Conservation (phyloP, 2,329 filamentous ascomycete genomes). For the Xylaria digitata region DNA sequence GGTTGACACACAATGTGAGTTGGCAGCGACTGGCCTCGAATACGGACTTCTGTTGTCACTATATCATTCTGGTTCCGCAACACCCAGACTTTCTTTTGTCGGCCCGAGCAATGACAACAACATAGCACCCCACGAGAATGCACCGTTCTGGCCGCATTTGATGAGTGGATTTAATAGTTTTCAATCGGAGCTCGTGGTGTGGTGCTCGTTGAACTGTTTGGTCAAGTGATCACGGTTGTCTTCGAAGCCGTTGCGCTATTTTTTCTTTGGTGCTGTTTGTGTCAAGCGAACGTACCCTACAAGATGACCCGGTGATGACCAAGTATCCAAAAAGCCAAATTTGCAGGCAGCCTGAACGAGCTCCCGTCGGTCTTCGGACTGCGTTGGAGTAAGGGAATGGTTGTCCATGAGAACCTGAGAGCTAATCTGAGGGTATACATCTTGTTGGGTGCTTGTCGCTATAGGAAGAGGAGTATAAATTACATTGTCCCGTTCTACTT, state of each 20-base stretch:
- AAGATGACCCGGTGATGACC: slow-evolving; percentile 62
- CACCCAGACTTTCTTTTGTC: slow-evolving; percentile 31
- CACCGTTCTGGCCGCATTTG: slow-evolving; percentile 36
- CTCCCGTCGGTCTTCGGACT: slow-evolving; percentile 27
- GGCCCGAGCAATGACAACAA: slow-evolving; percentile 48
- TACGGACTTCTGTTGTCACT: slow-evolving; percentile 18
- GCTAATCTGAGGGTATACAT: slow-evolving; percentile 65
- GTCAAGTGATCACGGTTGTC: slow-evolving; percentile 38
- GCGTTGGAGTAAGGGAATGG: slow-evolving; percentile 47
- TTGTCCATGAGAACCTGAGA: slow-evolving; percentile 67
- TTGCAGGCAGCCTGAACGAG: slow-evolving; percentile 61
- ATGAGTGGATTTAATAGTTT: slow-evolving; percentile 58
- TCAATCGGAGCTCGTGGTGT: slow-evolving; percentile 63
- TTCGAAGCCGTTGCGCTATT: slow-evolving; percentile 28
- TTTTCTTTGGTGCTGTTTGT: slow-evolving; percentile 36
- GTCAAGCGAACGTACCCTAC: slow-evolving; percentile 40
- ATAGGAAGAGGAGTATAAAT: not conserved
- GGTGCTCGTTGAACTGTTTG: slow-evolving; percentile 38
- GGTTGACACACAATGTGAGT: slow-evolving; percentile 35
- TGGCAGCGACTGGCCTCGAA: slow-evolving; percentile 30
- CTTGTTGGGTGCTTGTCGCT: slow-evolving; percentile 24
- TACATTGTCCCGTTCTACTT: not conserved
- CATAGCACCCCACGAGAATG: slow-evolving; percentile 41
- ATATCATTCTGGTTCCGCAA: slow-evolving; percentile 32
- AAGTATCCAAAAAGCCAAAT: slow-evolving; percentile 68